Percentiles rank a stretch among this genome's conserved stretches.
Evolutionary conservation across 2,329 filamentous ascomycete genomes (phyloP).

Genomic region (Fusarium coffeatum): DNA sequence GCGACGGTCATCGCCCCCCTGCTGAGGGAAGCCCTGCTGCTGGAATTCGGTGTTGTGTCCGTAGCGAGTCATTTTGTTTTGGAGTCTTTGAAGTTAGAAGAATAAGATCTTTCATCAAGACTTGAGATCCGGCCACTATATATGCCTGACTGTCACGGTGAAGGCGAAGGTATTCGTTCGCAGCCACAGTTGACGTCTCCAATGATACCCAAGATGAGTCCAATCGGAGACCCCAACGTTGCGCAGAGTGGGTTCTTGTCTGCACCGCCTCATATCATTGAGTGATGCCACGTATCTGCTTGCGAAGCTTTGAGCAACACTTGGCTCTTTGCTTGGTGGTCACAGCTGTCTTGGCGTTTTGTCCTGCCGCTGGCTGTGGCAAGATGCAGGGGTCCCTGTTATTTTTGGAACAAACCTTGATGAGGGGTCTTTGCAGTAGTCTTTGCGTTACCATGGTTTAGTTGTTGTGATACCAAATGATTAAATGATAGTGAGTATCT

Average conservation of each 20-base stretch:
- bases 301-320: conserved; percentile 10
- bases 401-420: conserved; percentile 28
- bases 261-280: conserved; percentile 23
- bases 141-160: conserved; percentile 6
- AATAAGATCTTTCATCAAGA: neutral
- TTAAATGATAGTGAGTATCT: neutral
- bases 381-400: conserved; percentile 9
- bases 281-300: conserved; percentile 32
- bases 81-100: neutral
- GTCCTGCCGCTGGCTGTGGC: conserved; percentile 7
- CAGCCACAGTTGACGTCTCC: conserved; percentile 22
- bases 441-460: neutral
- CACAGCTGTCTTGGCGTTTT: conserved; percentile 20
- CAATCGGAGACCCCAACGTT: conserved; percentile 10
- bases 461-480: neutral
- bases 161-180: neutral
- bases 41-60: conserved; percentile 25
- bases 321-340: conserved; percentile 1
- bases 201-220: neutral
- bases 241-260: conserved; percentile 8
- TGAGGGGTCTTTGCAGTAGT: neutral
- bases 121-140: conserved; percentile 8
- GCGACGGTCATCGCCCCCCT: conserved; percentile 12
- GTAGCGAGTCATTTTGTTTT: conserved; percentile 22
- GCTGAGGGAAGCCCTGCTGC: conserved; percentile 14